A percentile compares a stretch with the other conserved stretches of the same genome.
Evolutionary conservation across 495 filamentous ascomycete genomes (phyloP).

Genomic region (Lepraria neglecta): DNA sequence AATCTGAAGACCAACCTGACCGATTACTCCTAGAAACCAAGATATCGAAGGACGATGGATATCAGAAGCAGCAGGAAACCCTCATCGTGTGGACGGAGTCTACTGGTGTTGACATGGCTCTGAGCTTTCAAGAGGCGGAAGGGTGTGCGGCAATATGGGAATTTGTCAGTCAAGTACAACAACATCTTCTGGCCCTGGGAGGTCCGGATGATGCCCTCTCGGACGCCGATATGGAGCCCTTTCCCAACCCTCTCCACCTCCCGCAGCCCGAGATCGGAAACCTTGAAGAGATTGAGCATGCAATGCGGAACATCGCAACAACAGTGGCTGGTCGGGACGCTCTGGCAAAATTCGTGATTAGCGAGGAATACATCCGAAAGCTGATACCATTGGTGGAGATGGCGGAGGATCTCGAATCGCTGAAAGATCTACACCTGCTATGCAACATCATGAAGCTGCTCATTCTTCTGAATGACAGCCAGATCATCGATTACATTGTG

Average conservation of each 20-base stretch:
- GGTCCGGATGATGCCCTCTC: slow-evolving; percentile 79
- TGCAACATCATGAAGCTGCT: slow-evolving; percentile 98
- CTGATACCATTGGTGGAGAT: slow-evolving; percentile 75
- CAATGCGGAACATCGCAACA: slow-evolving; percentile 68
- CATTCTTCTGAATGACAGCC: slow-evolving; percentile 87
- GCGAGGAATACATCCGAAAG: slow-evolving; percentile 79
- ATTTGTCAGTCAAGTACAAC: slow-evolving; percentile 80
- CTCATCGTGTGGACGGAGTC: slow-evolving; percentile 95
- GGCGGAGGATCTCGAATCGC: slow-evolving; percentile 85
- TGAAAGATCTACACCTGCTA: slow-evolving; percentile 76
- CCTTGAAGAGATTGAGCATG: slow-evolving; percentile 72
- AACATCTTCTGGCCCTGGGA: slow-evolving; percentile 49
- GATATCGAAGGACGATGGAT: slow-evolving; percentile 90
- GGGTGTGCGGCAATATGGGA: slow-evolving; percentile 94
- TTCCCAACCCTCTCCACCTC: slow-evolving; percentile 60
- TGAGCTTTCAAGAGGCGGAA: slow-evolving; percentile 97
- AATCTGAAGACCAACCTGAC: slow-evolving; percentile 84
- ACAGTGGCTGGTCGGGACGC: slow-evolving; percentile 75
- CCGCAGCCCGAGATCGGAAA: slow-evolving; percentile 73
- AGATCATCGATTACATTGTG: slow-evolving; percentile 89
- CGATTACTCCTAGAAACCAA: slow-evolving; percentile 78
- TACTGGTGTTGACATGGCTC: slow-evolving; percentile 87
- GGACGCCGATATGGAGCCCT: slow-evolving; percentile 71
- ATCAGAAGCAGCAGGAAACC: slow-evolving; percentile 98
- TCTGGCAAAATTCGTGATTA: slow-evolving; percentile 79